Base-by-base conservation (phyloP, 2,329 filamentous ascomycete species). In the Talaromyces amestolkiae region DNA sequence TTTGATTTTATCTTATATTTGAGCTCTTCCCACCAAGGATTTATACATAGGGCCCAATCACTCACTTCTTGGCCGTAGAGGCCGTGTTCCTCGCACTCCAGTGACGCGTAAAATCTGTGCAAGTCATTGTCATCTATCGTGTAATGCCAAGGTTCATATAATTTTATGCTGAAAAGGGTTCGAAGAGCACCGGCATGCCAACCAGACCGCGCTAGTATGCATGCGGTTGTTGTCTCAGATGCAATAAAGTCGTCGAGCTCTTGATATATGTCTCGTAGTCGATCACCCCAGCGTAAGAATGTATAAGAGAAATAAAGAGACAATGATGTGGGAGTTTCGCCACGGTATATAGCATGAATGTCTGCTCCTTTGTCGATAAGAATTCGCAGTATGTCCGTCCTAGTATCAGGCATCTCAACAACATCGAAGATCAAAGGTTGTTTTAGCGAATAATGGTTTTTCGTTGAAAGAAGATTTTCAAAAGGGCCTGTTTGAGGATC, bases 21-120 rank as follows among this genome's bases (percentile, higher is more conserved):
- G 24, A 64, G 31, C 41, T 58, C 39, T 37, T 58, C 62, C 53
- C 53, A 64, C 62, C 62, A 64, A 51, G 62, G 62, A 5, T 64
- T 51, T 47, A 58, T 49, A 3, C 37, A 45, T 10, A 19, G 2
- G 35, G 9, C 13, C 35, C 35, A 37, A 13, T 37, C 35, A 37
- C 9, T 11, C 4, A 37, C 35, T 10, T 37, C 35, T 1, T 10
- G 1, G 35, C 3, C 8, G 13, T 35, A 10, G 10, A 37, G 13
- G 2, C 13, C 9, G 3, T 37, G 35, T 11, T 37, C 13, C 13
- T 11, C 13, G 35, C 35, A 37, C 35, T 11, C 9, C 13, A 37
- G 35, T 37, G 35, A 37, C 35, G 13, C 15, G 4, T 17, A 17
- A 17, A 41, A 41, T 3, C 2, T 17, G 15, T 6, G 15, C 27